Evolutionary conservation across 2,329 filamentous ascomycete species (phyloP).

Genomic region (Pseudogymnoascus sp.): DNA sequence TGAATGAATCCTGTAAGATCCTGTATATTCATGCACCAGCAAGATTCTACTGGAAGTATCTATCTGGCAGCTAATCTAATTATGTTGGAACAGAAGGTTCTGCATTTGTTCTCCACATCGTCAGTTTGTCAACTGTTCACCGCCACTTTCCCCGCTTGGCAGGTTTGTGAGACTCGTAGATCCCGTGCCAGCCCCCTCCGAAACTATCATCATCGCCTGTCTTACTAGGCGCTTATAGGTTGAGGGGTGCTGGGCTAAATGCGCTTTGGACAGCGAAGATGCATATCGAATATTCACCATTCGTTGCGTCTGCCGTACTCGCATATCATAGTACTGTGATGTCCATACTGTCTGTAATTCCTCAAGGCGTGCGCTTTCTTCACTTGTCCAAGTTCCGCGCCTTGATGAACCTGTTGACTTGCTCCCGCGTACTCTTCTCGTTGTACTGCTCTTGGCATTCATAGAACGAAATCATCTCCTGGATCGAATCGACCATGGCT

Average conservation of each 20-base stretch:
- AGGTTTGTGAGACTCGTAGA: background rate
- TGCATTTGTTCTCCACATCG: background rate
- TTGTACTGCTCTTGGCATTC: constrained; percentile 39
- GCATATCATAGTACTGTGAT: background rate
- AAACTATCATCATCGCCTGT: background rate
- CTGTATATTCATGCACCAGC: background rate
- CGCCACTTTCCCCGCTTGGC: background rate
- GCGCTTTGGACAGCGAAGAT: background rate
- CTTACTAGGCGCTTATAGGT: background rate
- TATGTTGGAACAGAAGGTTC: background rate
- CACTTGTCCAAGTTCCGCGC: constrained; percentile 27
- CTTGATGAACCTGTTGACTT: constrained; percentile 32
- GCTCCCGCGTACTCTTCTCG: constrained; percentile 31
- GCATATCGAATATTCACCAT: background rate
- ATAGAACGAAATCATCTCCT: constrained; percentile 66
- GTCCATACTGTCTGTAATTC: background rate
- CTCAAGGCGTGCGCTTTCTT: background rate
- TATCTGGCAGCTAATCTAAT: background rate
- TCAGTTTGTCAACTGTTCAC: background rate
- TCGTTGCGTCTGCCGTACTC: background rate
- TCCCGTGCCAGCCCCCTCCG: constrained; percentile 2
- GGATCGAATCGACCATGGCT: constrained; percentile 61
- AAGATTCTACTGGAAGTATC: background rate
- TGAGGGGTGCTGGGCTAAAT: background rate
- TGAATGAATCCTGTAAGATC: background rate